Percentiles rank a stretch among this genome's conserved stretches.
These are phyloP conservation scores for Hevea brasiliensis DNA, from an alignment of 345 rosid species.

Conservation along the genomic window DNA sequence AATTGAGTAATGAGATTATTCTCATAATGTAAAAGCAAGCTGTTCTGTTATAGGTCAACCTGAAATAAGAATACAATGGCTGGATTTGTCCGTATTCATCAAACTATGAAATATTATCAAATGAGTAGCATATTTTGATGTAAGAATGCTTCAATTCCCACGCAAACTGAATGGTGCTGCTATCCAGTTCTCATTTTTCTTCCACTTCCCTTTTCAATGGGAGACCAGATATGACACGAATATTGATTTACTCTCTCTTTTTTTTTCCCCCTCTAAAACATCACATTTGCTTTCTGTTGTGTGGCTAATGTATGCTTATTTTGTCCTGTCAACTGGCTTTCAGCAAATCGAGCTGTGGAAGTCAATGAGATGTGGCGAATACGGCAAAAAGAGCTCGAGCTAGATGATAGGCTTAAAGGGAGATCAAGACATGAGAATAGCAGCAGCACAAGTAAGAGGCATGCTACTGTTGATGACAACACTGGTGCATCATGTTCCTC, in stretches of 20 bases:
- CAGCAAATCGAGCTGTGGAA: conserved; percentile 84
- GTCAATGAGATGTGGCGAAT: conserved; percentile 83
- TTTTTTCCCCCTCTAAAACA: neutral
- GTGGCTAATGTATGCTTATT: neutral
- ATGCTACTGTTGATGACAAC: conserved; percentile 23
- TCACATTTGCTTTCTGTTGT: neutral
- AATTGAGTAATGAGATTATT: neutral
- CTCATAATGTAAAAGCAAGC: neutral
- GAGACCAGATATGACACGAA: neutral
- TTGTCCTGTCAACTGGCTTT: neutral
- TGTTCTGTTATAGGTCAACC: neutral
- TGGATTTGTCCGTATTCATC: neutral
- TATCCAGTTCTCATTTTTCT: neutral
- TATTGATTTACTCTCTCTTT: neutral
- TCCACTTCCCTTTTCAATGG: too few species aligned
- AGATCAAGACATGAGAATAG: conserved; percentile 43
- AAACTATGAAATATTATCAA: neutral
- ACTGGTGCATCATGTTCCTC: conserved; percentile 41
- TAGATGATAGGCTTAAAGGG: conserved; percentile 45
- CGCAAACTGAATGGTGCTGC: neutral
- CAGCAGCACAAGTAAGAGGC: conserved; percentile 30
- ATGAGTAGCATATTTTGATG: neutral
- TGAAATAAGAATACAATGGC: neutral
- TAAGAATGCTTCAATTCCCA: neutral
- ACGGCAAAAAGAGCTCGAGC: conserved; percentile 70